Evolutionary conservation across 1,284 basidiomycete genomes (phyloP).

Genomic region (Cryptococcus maquisensis): DNA sequence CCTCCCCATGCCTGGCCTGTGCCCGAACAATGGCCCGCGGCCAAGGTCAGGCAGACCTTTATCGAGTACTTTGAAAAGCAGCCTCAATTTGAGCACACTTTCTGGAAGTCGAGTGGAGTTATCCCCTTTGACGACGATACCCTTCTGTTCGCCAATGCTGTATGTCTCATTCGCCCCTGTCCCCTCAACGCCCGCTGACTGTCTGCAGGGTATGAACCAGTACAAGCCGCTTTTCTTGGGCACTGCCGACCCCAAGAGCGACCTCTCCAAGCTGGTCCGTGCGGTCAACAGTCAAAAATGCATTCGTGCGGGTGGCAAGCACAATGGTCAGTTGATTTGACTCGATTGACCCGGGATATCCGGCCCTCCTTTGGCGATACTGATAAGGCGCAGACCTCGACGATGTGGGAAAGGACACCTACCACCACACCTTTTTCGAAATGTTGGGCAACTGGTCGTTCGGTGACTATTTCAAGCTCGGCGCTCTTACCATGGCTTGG

Average conservation of each 20-base stretch:
- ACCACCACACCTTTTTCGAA: constrained; percentile 91
- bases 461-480: constrained; percentile 99
- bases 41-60: constrained; percentile 67
- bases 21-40: constrained; percentile 61
- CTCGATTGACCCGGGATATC: background rate
- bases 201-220: constrained; percentile 79
- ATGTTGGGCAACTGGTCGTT: constrained; percentile 99
- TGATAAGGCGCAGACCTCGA: constrained; percentile 67
- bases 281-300: constrained; percentile 97
- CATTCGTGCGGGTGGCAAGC: constrained; percentile 96
- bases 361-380: background rate
- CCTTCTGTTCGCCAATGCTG: constrained; percentile 92
- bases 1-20: constrained; percentile 44
- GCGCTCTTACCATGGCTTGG: constrained; percentile 90
- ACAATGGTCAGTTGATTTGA: constrained; percentile 66
- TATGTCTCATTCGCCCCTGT: constrained; percentile 33
- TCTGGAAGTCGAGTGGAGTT: constrained; percentile 87
- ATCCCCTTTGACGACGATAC: constrained; percentile 98
- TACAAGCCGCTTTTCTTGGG: constrained; percentile 97
- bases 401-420: constrained; percentile 89
- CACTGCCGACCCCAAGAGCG: constrained; percentile 85
- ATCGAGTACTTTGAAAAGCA: constrained; percentile 72
- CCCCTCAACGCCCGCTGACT: background rate
- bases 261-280: constrained; percentile 84
- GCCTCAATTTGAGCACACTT: constrained; percentile 66